Percentiles rank a stretch among this genome's conserved stretches.
phyloP scores from a whole-genome alignment of 2,329 filamentous ascomycete species.

The Aspergillus texensis region DNA sequence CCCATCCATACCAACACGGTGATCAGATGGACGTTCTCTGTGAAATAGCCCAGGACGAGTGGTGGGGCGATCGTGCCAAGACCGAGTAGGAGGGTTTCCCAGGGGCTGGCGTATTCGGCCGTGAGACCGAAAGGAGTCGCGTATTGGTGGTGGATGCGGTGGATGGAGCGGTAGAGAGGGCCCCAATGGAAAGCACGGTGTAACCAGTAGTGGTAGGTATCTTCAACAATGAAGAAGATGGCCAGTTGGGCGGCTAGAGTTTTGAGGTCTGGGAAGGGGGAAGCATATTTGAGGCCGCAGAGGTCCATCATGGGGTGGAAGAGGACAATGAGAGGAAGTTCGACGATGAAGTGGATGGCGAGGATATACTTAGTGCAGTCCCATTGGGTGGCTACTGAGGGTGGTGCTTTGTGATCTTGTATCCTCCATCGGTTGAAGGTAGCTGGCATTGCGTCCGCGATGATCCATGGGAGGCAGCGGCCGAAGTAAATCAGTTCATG shows the following conservation, averaged over 20 bases:
- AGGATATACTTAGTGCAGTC: slow-evolving; percentile 88
- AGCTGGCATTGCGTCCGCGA: slow-evolving; percentile 77
- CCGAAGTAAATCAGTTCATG: slow-evolving; percentile 95
- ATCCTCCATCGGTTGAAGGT: slow-evolving; percentile 93
- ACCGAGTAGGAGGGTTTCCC: slow-evolving; percentile 91
- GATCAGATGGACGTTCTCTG: slow-evolving; percentile 82
- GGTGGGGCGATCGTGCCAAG: slow-evolving; percentile 80
- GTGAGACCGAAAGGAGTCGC: slow-evolving; percentile 93
- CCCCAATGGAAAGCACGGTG: slow-evolving; percentile 91
- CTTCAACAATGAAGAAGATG: slow-evolving; percentile 91
- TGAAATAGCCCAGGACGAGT: slow-evolving; percentile 76
- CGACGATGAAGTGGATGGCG: slow-evolving; percentile 91
- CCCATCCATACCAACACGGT: slow-evolving; percentile 97
- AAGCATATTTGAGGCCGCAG: slow-evolving; percentile 80
- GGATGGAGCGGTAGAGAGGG: slow-evolving; percentile 88
- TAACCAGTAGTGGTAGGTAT: slow-evolving; percentile 96
- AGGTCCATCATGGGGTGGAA: slow-evolving; percentile 94
- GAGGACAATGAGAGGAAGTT: slow-evolving; percentile 87
- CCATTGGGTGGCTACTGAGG: slow-evolving; percentile 82
- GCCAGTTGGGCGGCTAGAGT: slow-evolving; percentile 86
- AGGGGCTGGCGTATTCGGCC: slow-evolving; percentile 93
- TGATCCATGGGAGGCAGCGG: slow-evolving; percentile 82
- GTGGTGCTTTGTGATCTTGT: slow-evolving; percentile 81
- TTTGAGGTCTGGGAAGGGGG: slow-evolving; percentile 79
- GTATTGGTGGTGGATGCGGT: slow-evolving; percentile 98